Conservation (phyloP, 306 rosid genomes). For the Quercus engelmannii region DNA sequence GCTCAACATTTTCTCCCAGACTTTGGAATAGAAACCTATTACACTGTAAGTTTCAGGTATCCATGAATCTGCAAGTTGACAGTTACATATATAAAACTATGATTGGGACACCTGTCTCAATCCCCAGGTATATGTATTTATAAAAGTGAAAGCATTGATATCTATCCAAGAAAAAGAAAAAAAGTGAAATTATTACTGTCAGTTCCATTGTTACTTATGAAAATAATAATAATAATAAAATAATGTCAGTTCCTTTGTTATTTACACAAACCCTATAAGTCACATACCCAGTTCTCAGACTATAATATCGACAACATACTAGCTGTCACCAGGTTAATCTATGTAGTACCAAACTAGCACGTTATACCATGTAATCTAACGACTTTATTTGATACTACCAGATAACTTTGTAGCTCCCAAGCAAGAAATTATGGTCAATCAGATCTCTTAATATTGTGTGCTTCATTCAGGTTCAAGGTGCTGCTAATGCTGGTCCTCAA, state of each 20-base stretch:
- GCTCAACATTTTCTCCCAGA: background rate
- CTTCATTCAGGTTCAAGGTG: constrained; percentile 43
- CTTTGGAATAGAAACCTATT: background rate
- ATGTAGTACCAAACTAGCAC: background rate
- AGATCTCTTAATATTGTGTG: constrained; percentile 1
- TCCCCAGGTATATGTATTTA: too few relatives aligned
- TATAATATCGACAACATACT: background rate
- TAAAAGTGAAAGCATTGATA: too few relatives aligned
- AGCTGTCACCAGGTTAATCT: background rate
- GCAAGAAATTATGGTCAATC: background rate
- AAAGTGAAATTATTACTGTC: background rate
- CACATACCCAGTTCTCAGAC: too few relatives aligned
- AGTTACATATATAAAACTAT: background rate
- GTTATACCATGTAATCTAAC: background rate
- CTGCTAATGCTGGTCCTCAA: constrained; percentile 41
- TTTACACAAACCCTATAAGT: background rate
- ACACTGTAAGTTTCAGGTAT: background rate
- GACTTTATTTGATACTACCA: background rate
- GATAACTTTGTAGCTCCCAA: background rate
- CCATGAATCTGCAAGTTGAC: background rate
- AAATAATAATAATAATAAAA: too few relatives aligned
- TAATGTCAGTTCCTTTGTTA: background rate
- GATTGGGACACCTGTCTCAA: background rate
- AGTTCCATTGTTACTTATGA: background rate
- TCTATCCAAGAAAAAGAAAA: too few relatives aligned